Evolutionary conservation across 2,329 filamentous ascomycete species (phyloP).

Genomic region (Pseudomassariella vexata): DNA sequence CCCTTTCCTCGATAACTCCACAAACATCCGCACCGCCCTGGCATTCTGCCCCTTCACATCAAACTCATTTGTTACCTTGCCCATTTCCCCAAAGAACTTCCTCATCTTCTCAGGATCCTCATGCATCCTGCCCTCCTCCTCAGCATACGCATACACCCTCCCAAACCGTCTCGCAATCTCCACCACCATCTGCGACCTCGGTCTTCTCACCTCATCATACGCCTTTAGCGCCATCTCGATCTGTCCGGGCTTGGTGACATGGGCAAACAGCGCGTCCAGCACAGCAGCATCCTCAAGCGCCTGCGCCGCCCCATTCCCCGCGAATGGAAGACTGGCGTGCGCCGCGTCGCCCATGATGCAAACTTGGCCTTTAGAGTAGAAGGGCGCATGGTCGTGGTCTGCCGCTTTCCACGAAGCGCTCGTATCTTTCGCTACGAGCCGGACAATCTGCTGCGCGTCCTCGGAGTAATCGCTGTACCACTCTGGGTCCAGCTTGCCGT

Average conservation of each 20-base stretch:
- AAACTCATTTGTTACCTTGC: conserved; percentile 23
- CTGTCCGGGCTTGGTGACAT: conserved; percentile 8
- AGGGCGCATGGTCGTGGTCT: conserved; percentile 28
- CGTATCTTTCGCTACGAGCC: conserved; percentile 22
- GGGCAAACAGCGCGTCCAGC: conserved; percentile 18
- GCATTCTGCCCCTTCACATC: conserved; percentile 23
- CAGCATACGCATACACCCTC: conserved; percentile 19
- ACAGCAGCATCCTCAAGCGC: conserved; percentile 30
- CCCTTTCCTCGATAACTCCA: too few relatives aligned
- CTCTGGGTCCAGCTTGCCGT: conserved; percentile 16
- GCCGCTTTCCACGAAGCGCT: conserved; percentile 23
- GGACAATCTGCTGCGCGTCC: conserved; percentile 24
- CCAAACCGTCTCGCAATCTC: conserved; percentile 23
- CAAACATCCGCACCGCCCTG: conserved; percentile 13
- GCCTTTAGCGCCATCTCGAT: conserved; percentile 19
- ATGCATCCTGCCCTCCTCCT: conserved; percentile 21
- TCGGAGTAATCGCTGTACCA: conserved; percentile 23
- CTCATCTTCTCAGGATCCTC: conserved; percentile 21
- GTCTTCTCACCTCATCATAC: conserved; percentile 20
- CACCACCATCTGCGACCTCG: conserved; percentile 23
- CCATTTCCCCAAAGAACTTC: conserved; percentile 19
- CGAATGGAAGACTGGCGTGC: conserved; percentile 27
- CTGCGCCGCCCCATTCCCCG: conserved; percentile 29
- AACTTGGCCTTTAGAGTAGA: conserved; percentile 18
- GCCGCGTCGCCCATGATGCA: conserved; percentile 28